These are phyloP conservation scores for Miscanthus lutarioriparius DNA, from an alignment of 176 grass and related monocot genomes.

Conservation along the genomic window DNA sequence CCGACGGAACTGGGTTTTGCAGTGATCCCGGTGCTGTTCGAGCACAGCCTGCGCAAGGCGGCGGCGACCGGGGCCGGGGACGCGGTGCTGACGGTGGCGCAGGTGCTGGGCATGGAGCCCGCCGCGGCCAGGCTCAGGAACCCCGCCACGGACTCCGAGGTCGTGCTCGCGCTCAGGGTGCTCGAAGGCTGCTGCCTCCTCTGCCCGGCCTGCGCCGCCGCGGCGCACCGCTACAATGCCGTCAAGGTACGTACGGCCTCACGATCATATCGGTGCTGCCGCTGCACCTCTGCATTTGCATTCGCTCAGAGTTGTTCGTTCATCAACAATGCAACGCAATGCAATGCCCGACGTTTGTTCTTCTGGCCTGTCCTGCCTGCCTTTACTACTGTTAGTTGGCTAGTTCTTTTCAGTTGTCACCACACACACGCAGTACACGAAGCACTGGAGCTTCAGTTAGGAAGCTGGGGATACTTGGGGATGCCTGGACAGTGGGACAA, in stretches of 20 bases:
- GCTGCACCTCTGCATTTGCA: neutral
- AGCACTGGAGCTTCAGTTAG: too few species aligned
- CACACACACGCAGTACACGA: too few species aligned
- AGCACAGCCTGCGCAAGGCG: slow-evolving; percentile 52
- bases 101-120: slow-evolving; percentile 49
- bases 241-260: slow-evolving; percentile 44
- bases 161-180: slow-evolving; percentile 58
- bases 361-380: too few species aligned
- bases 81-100: slow-evolving; percentile 34
- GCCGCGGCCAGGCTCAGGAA: slow-evolving; percentile 47
- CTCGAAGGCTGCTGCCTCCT: slow-evolving; percentile 65
- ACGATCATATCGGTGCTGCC: neutral
- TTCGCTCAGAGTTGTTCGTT: too few species aligned
- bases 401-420: too few species aligned
- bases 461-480: too few species aligned
- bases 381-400: too few species aligned
- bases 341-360: too few species aligned
- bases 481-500: too few species aligned
- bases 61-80: neutral
- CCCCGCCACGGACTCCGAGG: slow-evolving; percentile 56
- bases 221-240: slow-evolving; percentile 52
- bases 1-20: neutral
- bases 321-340: too few species aligned
- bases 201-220: slow-evolving; percentile 42
- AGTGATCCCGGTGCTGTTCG: slow-evolving; percentile 64